phyloP scores from a whole-genome alignment of 2,329 filamentous ascomycete species.

The Stagonosporopsis chrysanthemi region DNA sequence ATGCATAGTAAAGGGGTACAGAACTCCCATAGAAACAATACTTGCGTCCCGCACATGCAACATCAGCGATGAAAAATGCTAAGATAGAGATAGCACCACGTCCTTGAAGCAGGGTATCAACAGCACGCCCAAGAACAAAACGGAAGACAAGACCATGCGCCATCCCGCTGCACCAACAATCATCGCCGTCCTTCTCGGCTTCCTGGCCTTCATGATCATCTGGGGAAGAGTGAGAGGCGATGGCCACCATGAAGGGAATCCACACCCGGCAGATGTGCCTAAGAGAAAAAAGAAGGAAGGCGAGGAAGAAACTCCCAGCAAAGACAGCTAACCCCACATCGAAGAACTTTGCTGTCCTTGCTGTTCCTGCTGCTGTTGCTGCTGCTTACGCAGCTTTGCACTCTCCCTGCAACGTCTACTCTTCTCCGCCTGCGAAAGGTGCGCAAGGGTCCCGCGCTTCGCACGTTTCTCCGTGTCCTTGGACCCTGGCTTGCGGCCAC shows the following conservation, averaged over 20 bases:
- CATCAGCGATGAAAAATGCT: neutral
- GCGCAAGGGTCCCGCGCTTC: neutral
- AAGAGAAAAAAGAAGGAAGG: slow-evolving; percentile 26
- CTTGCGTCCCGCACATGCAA: neutral
- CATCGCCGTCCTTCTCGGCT: slow-evolving; percentile 42
- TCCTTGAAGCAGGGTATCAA: neutral
- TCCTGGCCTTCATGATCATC: slow-evolving; percentile 39
- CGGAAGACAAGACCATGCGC: slow-evolving; percentile 33
- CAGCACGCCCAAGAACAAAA: neutral
- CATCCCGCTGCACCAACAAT: slow-evolving; percentile 46
- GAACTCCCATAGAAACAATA: too few species aligned
- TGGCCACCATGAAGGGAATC: slow-evolving; percentile 49
- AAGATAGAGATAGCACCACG: neutral
- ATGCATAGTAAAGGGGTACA: neutral
- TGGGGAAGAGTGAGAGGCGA: slow-evolving; percentile 35
- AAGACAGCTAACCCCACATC: neutral
- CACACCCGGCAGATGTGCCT: slow-evolving; percentile 43
- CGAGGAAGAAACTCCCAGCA: neutral
- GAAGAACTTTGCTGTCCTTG: neutral
- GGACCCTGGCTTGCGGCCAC: neutral
- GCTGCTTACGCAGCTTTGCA: neutral
- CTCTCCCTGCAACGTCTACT: neutral
- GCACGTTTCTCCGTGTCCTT: neutral
- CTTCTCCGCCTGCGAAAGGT: neutral
- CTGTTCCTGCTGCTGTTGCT: neutral